These are phyloP conservation scores for Candida neerlandica DNA, from an alignment of 1,139 yeast species.

Conservation along the genomic window DNA sequence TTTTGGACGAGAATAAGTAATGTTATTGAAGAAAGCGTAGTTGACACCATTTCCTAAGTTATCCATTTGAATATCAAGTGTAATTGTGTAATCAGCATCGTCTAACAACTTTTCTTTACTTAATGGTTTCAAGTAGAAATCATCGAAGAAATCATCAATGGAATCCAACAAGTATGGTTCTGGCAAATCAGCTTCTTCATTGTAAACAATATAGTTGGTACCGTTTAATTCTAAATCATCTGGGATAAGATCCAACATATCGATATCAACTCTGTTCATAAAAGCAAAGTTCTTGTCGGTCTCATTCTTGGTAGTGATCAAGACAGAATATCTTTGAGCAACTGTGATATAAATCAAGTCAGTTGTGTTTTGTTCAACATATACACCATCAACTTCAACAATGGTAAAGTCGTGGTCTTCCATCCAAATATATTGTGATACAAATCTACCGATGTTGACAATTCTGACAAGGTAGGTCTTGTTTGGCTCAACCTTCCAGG, in stretches of 20 bases:
- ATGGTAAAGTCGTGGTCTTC: constrained; percentile 70
- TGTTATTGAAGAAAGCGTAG: constrained; percentile 74
- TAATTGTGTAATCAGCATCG: constrained; percentile 63
- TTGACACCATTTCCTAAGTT: constrained; percentile 72
- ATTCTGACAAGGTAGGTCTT: constrained; percentile 66
- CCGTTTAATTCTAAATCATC: constrained; percentile 53
- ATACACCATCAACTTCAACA: constrained; percentile 76
- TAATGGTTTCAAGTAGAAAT: constrained; percentile 55
- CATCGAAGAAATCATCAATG: constrained; percentile 47
- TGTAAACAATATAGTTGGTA: constrained; percentile 58
- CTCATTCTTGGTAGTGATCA: constrained; percentile 54
- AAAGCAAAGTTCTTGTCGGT: constrained; percentile 58
- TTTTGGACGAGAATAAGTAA: constrained; percentile 63
- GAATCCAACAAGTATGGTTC: constrained; percentile 25
- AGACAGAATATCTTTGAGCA: constrained; percentile 71
- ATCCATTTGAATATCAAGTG: constrained; percentile 63
- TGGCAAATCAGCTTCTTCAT: constrained; percentile 31
- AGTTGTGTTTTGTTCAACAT: constrained; percentile 59
- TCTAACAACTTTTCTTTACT: constrained; percentile 43
- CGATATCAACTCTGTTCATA: constrained; percentile 61
- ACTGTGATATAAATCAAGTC: constrained; percentile 63
- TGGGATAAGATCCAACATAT: constrained; percentile 69
- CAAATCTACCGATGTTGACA: constrained; percentile 69
- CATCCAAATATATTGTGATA: constrained; percentile 66
- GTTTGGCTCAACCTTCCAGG: constrained; percentile 60